Conservation (phyloP, 1,139 yeast species). For the Yamadazyma trypodendri region DNA sequence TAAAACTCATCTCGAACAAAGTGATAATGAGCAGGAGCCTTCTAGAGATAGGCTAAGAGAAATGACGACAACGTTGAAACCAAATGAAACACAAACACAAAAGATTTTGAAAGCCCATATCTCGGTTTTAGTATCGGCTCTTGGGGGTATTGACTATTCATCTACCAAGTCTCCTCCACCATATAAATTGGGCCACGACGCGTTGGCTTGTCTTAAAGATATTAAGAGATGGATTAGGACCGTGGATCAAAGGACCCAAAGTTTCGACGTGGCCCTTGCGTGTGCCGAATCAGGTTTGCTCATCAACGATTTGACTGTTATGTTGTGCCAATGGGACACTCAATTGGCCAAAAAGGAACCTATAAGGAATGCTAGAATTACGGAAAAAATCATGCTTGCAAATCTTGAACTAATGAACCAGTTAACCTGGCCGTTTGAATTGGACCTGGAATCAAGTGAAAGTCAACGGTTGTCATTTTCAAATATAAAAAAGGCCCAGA, state of each 20-base stretch:
- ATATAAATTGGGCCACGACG: constrained; percentile 87
- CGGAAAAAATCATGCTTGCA: constrained; percentile 65
- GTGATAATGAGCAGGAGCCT: not conserved
- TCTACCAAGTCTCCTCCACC: constrained; percentile 42
- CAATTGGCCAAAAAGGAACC: constrained; percentile 22
- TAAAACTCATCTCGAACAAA: constrained; percentile 5
- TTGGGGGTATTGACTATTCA: constrained; percentile 77
- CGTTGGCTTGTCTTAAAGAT: constrained; percentile 84
- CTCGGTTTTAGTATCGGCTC: constrained; percentile 69
- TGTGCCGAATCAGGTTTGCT: constrained; percentile 81
- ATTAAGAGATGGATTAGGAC: constrained; percentile 82
- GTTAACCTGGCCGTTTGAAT: constrained; percentile 78
- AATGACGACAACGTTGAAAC: constrained; percentile 29
- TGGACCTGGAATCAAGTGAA: constrained; percentile 46
- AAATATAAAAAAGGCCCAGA: constrained; percentile 64
- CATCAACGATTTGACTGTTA: constrained; percentile 68
- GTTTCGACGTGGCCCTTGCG: constrained; percentile 83
- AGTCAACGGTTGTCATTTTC: constrained; percentile 59
- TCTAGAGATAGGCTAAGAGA: constrained; percentile 26
- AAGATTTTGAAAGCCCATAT: constrained; percentile 64
- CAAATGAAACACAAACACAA: constrained; percentile 39
- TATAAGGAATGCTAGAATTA: constrained; percentile 31
- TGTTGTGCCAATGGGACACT: constrained; percentile 73
- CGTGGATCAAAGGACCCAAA: constrained; percentile 70
- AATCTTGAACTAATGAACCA: constrained; percentile 79